These are phyloP conservation scores for Penicillium subrubescens DNA, from an alignment of 495 filamentous ascomycete genomes.

Conservation along the genomic window DNA sequence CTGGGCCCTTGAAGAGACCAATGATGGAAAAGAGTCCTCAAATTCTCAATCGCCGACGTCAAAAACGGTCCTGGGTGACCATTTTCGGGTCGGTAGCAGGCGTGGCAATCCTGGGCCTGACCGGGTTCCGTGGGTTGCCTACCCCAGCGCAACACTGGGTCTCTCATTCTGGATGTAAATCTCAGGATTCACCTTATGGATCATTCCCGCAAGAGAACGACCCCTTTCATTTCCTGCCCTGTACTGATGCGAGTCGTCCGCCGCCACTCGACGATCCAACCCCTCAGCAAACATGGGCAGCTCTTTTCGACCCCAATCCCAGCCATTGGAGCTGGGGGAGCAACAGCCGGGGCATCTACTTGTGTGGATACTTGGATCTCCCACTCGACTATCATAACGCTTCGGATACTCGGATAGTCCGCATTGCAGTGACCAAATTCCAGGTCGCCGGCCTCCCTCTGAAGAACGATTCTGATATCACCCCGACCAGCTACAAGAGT, in stretches of 20 bases:
- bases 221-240: slow-evolving; percentile 23
- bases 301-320: slow-evolving; percentile 16
- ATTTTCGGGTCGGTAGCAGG: slow-evolving; percentile 5
- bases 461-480: not conserved
- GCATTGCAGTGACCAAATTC: slow-evolving; percentile 22
- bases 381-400: slow-evolving; percentile 21
- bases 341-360: slow-evolving; percentile 15
- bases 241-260: slow-evolving; percentile 16
- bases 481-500: slow-evolving; percentile 9
- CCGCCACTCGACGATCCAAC: slow-evolving; percentile 15
- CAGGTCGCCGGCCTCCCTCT: slow-evolving; percentile 18
- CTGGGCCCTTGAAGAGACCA: not conserved
- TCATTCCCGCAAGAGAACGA: slow-evolving; percentile 13
- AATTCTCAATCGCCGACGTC: not conserved
- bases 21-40: not conserved
- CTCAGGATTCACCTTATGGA: slow-evolving; percentile 10
- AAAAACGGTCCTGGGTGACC: not conserved
- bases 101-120: not conserved
- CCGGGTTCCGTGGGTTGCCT: slow-evolving; percentile 5
- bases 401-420: slow-evolving; percentile 20
- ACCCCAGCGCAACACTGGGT: not conserved
- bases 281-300: slow-evolving; percentile 19
- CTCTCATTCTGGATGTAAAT: not conserved
- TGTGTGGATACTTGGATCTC: slow-evolving; percentile 24
- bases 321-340: slow-evolving; percentile 20